Evolutionary conservation across 768 basidiomycete species (phyloP), one percentile per base, ranked within the genome.

Genomic region (Boletus speciosus): DNA sequence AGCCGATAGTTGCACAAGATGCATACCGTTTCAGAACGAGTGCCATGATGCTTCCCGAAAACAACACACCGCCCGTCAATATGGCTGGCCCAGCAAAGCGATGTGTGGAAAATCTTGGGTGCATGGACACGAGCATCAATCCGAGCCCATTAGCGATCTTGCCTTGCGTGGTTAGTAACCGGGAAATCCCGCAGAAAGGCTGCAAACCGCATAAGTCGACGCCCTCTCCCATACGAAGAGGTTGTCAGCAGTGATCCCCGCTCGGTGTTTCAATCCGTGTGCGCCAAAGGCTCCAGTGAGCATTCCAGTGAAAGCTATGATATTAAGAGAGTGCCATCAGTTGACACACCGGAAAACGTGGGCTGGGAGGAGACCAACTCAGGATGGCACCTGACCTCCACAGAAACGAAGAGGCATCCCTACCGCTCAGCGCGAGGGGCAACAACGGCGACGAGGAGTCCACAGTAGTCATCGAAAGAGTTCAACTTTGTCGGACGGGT

Each of bases 101-200:
- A 62, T 88, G 84, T 1, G 60, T 53, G 0, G 81, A 69, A 62
- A 88, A 86, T 32, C 78, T 77, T 2, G 77, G 82, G 68, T 89
- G 85, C 64, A 82, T 62, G 2, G 87, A 87, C 11, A 88, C 62
- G 10, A 81, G 66, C 61, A 89, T 68, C 51, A 89, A 70, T 0
- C 78, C 84, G 11, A 90, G 76, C 14, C 88, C 88, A 53, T 90
- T 88, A 64, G 77, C 80, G 38, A 88, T 73, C 87, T 90, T 63
- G 29, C 7, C 40, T 10, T 38, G 10, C 40, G n/a, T 14, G 15
- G 35, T 61, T 46, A 68, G 60, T 52, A 35, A 51, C 21, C 14
- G 21, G 36, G 46, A 35, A 45, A 42, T 19, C 35, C 29, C n/a
- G 3, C 32, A 45, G 29, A 55, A 19, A 40, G n/a, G 23, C 12